phyloP scores from a whole-genome alignment of 352 stramenopile species.

The Paralagenidium karlingii region DNA sequence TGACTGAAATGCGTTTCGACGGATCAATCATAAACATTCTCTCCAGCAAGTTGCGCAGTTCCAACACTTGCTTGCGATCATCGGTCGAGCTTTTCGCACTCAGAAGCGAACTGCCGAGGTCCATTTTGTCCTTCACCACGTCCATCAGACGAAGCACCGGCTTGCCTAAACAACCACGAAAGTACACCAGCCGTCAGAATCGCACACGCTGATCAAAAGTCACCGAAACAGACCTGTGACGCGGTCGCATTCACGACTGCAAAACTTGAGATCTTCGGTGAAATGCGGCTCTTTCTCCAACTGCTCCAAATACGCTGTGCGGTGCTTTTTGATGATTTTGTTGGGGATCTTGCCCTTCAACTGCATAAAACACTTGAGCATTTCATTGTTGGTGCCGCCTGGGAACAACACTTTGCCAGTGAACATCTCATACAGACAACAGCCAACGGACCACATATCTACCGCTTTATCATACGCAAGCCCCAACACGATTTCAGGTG shows the following conservation, averaged over 20 bases:
- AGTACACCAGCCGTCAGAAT: neutral
- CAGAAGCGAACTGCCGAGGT: slow-evolving; percentile 40
- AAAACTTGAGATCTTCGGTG: slow-evolving; percentile 77
- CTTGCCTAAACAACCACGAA: slow-evolving; percentile 23
- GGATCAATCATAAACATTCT: slow-evolving; percentile 78
- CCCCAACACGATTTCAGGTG: slow-evolving; percentile 89
- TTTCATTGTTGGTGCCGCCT: slow-evolving; percentile 96
- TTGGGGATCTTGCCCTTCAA: slow-evolving; percentile 83
- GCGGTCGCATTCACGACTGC: slow-evolving; percentile 65
- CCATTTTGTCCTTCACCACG: slow-evolving; percentile 44
- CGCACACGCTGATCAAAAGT: neutral
- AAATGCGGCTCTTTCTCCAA: slow-evolving; percentile 82
- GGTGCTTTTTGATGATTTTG: slow-evolving; percentile 79
- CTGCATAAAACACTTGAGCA: slow-evolving; percentile 96
- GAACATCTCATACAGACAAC: slow-evolving; percentile 96
- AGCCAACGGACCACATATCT: slow-evolving; percentile 97
- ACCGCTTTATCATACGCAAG: slow-evolving; percentile 90
- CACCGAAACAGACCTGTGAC: slow-evolving; percentile 42
- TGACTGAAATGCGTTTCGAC: slow-evolving; percentile 56
- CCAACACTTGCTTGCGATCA: slow-evolving; percentile 46
- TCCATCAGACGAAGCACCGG: slow-evolving; percentile 60
- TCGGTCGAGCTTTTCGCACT: slow-evolving; percentile 46
- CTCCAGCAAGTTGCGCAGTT: slow-evolving; percentile 63
- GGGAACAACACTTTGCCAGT: slow-evolving; percentile 96
- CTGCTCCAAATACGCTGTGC: slow-evolving; percentile 60